phyloP scores from a whole-genome alignment of 2,329 filamentous ascomycete genomes.

The Dothideomycetes sp. region DNA sequence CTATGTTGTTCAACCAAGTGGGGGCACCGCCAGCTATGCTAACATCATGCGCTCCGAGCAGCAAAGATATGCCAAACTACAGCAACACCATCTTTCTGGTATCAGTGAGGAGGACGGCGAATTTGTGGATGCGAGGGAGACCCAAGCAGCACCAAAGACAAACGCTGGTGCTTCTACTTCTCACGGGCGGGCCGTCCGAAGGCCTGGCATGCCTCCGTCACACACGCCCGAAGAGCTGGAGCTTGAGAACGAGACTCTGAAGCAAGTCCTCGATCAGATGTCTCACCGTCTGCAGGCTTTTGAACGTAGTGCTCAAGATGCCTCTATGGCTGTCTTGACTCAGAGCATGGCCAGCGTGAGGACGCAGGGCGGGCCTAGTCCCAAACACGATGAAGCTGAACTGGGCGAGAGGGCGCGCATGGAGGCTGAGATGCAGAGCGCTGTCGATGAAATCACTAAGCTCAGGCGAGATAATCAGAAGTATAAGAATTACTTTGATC shows the following conservation, averaged over 20 bases:
- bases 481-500: slow-evolving; percentile 2
- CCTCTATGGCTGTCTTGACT: slow-evolving; percentile 59
- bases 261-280: slow-evolving; percentile 74
- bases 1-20: slow-evolving; percentile 86
- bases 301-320: slow-evolving; percentile 83
- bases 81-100: slow-evolving; percentile 29
- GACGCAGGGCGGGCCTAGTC: background rate
- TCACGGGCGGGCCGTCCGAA: too few species aligned
- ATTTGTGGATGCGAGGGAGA: slow-evolving; percentile 80
- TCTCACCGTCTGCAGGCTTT: slow-evolving; percentile 84
- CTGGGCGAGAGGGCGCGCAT: background rate
- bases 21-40: slow-evolving; percentile 86
- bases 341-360: slow-evolving; percentile 52
- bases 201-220: slow-evolving; percentile 15
- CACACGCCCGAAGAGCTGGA: slow-evolving; percentile 64
- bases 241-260: slow-evolving; percentile 77
- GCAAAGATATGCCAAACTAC: slow-evolving; percentile 31
- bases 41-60: slow-evolving; percentile 56
- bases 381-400: background rate
- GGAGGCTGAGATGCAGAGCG: slow-evolving; percentile 1
- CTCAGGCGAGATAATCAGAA: slow-evolving; percentile 5
- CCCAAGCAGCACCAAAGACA: slow-evolving; percentile 22
- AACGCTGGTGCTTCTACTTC: slow-evolving; percentile 29
- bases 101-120: slow-evolving; percentile 57
- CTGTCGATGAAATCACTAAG: slow-evolving; percentile 3